phyloP scores from a whole-genome alignment of 2,329 filamentous ascomycete species.

The Tolypocladium capitatum region DNA sequence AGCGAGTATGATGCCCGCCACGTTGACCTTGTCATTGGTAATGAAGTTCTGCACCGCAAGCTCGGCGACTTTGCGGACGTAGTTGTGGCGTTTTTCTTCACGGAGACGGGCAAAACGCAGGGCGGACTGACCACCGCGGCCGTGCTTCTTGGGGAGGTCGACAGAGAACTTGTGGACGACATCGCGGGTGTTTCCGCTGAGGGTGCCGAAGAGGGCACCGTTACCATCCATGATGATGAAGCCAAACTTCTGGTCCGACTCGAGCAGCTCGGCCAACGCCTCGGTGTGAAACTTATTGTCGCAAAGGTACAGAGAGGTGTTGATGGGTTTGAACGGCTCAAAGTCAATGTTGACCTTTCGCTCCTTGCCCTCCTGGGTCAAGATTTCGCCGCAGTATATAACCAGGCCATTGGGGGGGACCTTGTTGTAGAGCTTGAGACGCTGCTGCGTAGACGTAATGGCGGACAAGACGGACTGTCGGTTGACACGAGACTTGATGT shows the following conservation, averaged over 20 bases:
- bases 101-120: slow-evolving; percentile 98
- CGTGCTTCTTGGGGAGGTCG: slow-evolving; percentile 99
- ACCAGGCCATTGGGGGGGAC: slow-evolving; percentile 95
- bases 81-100: slow-evolving; percentile 99
- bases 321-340: slow-evolving; percentile 99
- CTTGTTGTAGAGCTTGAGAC: slow-evolving; percentile 98
- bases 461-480: slow-evolving; percentile 93
- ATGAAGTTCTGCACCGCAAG: slow-evolving; percentile 98
- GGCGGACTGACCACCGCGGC: slow-evolving; percentile 98
- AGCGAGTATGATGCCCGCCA: slow-evolving; percentile 85
- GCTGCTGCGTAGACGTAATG: slow-evolving; percentile 97
- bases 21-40: slow-evolving; percentile 95
- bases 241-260: slow-evolving; percentile 97
- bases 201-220: slow-evolving; percentile 88
- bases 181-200: slow-evolving; percentile 94
- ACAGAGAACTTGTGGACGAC: slow-evolving; percentile 97
- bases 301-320: slow-evolving; percentile 96
- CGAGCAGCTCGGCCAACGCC: slow-evolving; percentile 87
- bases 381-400: slow-evolving; percentile 99
- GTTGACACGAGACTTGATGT: slow-evolving; percentile 99
- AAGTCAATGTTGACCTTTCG: slow-evolving; percentile 99
- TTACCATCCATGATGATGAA: slow-evolving; percentile 99
- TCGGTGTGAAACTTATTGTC: slow-evolving; percentile 99
- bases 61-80: slow-evolving; percentile 97
- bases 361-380: slow-evolving; percentile 97